A percentile compares a stretch with the other conserved stretches of the same genome.
Evolutionary conservation across 805 yeast species (phyloP).

Genomic region (Lachancea dasiensis): DNA sequence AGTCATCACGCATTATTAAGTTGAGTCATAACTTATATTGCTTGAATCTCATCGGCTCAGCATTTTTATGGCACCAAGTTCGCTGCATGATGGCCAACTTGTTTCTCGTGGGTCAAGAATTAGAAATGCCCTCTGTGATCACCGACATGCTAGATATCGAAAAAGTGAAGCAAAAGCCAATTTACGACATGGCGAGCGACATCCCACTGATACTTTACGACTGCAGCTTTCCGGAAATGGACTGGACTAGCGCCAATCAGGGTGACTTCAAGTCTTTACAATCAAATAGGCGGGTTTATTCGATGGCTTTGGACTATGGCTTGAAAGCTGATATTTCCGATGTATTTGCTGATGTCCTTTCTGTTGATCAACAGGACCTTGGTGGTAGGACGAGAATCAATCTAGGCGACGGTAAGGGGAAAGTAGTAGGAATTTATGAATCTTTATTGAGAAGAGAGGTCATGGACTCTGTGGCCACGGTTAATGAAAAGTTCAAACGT

Average conservation of each 20-base stretch:
- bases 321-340: slow-evolving; percentile 49
- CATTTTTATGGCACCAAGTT: slow-evolving; percentile 97
- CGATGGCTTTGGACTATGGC: slow-evolving; percentile 50
- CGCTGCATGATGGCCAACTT: slow-evolving; percentile 88
- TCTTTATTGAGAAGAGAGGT: slow-evolving; percentile 52
- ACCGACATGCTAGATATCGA: slow-evolving; percentile 52
- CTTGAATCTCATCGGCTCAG: slow-evolving; percentile 78
- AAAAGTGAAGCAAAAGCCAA: slow-evolving; percentile 60
- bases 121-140: slow-evolving; percentile 58
- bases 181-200: slow-evolving; percentile 85
- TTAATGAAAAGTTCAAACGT: slow-evolving; percentile 56
- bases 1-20: slow-evolving; percentile 43
- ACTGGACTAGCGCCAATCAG: slow-evolving; percentile 44
- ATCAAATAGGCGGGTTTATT: slow-evolving; percentile 41
- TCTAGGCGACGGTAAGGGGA: slow-evolving; percentile 75
- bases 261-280: slow-evolving; percentile 37
- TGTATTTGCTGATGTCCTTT: slow-evolving; percentile 41
- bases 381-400: slow-evolving; percentile 38
- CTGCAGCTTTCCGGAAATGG: slow-evolving; percentile 66
- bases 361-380: slow-evolving; percentile 19
- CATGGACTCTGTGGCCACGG: slow-evolving; percentile 59
- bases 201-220: slow-evolving; percentile 81
- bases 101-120: slow-evolving; percentile 71
- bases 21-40: slow-evolving; percentile 45
- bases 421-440: slow-evolving; percentile 48